Evolutionary conservation across 148 eudicot genomes (phyloP).

Genomic region (Persicaria maculosa): DNA sequence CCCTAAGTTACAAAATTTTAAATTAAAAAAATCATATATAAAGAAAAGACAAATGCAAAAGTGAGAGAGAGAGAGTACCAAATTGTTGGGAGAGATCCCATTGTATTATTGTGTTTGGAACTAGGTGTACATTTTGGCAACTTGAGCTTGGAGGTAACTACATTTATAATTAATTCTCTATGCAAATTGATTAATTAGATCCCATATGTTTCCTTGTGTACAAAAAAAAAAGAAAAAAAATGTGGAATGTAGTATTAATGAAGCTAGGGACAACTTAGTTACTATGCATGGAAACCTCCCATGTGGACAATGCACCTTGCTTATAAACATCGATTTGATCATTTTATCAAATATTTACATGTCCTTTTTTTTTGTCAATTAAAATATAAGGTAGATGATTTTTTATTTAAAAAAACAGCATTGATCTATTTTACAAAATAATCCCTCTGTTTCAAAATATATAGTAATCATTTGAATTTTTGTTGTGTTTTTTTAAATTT

Average conservation of each 20-base stretch:
- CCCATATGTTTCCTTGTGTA: constrained; percentile 5
- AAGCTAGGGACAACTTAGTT: background rate
- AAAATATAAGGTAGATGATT: no score
- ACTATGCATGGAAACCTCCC: constrained; percentile 8
- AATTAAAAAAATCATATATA: background rate
- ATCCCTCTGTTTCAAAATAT: no score
- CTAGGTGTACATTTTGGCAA: background rate
- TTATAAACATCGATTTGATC: background rate
- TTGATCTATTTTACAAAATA: no score
- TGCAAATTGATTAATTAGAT: background rate
- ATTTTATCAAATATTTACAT: background rate
- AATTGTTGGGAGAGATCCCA: background rate
- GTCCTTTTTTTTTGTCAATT: background rate
- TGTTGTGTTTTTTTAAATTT: no score
- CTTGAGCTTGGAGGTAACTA: background rate
- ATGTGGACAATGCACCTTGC: background rate
- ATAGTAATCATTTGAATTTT: no score
- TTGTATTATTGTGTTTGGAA: background rate
- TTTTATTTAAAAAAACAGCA: no score
- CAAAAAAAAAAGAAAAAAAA: background rate
- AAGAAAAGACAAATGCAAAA: background rate
- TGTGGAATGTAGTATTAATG: background rate
- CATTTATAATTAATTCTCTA: background rate
- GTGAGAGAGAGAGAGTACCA: background rate
- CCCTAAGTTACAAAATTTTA: no score